Evolutionary conservation across 176 grass and related monocot genomes (phyloP).

Genomic region (Triticum urartu): DNA sequence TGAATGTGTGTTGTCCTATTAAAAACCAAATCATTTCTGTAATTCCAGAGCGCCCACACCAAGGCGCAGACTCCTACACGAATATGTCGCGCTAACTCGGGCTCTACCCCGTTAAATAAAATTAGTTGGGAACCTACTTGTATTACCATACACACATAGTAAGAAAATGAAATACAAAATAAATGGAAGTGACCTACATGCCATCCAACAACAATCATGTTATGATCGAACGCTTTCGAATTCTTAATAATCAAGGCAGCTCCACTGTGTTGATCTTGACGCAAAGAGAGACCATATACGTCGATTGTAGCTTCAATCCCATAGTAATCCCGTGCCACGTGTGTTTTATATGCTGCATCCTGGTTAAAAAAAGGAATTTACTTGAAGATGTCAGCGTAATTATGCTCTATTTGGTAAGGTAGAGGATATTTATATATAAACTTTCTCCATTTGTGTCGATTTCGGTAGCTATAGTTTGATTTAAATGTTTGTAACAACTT

Average conservation of each 20-base stretch:
- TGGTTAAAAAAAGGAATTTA: neutral
- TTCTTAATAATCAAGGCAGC: neutral
- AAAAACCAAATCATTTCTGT: too few relatives aligned
- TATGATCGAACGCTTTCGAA: neutral
- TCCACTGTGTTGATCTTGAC: neutral
- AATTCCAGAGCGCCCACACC: too few relatives aligned
- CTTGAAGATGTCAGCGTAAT: neutral
- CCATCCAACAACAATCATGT: slow-evolving; percentile 5
- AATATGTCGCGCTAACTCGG: too few relatives aligned
- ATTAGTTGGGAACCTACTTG: neutral
- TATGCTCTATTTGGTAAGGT: neutral
- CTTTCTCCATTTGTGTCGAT: neutral
- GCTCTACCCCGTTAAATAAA: neutral
- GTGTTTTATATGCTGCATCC: neutral
- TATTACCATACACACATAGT: neutral
- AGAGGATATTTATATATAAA: neutral
- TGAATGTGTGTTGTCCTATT: too few relatives aligned
- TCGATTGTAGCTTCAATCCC: neutral
- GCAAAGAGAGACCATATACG: neutral
- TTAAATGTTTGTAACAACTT: neutral
- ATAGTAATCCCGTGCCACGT: neutral
- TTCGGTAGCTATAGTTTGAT: neutral
- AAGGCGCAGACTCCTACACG: too few relatives aligned
- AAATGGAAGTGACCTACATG: neutral
- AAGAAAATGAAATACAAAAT: neutral